Percentiles rank a stretch among this genome's conserved stretches.
Conservation (phyloP, 192 early-diverging fungal species). For the Helicostylum pulchrum region DNA sequence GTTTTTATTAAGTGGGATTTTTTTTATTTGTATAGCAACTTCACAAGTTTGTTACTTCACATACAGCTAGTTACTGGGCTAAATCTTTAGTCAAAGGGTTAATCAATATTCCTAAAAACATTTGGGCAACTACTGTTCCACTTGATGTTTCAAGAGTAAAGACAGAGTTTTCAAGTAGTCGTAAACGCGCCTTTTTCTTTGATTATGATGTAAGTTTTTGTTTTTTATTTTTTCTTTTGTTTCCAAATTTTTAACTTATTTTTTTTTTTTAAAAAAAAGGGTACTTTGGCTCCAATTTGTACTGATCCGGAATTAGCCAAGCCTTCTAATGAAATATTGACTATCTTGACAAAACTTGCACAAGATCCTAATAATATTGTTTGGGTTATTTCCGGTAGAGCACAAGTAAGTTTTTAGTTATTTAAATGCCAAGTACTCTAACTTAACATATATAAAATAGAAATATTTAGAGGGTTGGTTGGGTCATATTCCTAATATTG, state of each 20-base stretch:
- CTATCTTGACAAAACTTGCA: constrained; percentile 60
- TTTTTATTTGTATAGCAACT: constrained; percentile 40
- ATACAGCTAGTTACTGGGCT: constrained; percentile 90
- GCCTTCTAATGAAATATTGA: constrained; percentile 79
- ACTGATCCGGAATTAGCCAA: constrained; percentile 86
- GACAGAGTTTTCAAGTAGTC: constrained; percentile 56
- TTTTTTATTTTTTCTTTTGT: no score
- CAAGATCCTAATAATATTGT: constrained; percentile 78
- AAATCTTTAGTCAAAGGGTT: constrained; percentile 77
- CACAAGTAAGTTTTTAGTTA: constrained; percentile 62
- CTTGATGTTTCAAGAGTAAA: constrained; percentile 51
- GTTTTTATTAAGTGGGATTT: no score
- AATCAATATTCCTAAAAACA: constrained; percentile 30
- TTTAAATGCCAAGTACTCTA: no score
- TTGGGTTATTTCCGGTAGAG: constrained; percentile 91
- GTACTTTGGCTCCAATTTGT: constrained; percentile 91
- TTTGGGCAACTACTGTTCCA: constrained; percentile 38
- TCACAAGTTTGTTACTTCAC: constrained; percentile 70
- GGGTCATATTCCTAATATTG: constrained; percentile 73
- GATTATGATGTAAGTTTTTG: constrained; percentile 82
- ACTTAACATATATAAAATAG: no score
- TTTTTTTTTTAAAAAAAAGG: constrained; percentile 41
- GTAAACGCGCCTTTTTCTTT: constrained; percentile 83
- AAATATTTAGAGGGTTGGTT: constrained; percentile 83
- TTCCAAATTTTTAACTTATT: neutral